A percentile compares a stretch with the other conserved stretches of the same genome.
phyloP scores from a whole-genome alignment of 2,329 filamentous ascomycete species.

The Sporothrix mexicana region DNA sequence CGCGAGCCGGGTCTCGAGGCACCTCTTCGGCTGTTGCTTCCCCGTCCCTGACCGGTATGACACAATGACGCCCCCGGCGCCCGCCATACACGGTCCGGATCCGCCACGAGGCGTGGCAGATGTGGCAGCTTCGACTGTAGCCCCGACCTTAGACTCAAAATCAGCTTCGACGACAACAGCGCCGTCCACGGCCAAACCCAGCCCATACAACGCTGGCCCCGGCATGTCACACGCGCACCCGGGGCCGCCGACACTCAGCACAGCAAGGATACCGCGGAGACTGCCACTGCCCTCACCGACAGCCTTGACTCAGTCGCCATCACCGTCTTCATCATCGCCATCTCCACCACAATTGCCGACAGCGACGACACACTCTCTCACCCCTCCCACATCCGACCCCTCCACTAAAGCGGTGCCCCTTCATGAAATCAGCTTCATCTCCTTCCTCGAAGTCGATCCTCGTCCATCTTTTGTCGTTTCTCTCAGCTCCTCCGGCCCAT shows the following conservation, averaged over 20 bases:
- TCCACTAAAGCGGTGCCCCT: conserved; percentile 17
- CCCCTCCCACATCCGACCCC: background rate
- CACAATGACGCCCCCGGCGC: conserved; percentile 29
- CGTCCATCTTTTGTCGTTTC: conserved; percentile 47
- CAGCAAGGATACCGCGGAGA: conserved; percentile 18
- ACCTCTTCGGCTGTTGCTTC: conserved; percentile 33
- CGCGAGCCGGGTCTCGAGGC: conserved; percentile 5
- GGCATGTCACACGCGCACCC: conserved; percentile 1
- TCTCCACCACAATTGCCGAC: background rate
- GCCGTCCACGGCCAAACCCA: background rate
- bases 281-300: background rate
- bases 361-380: background rate
- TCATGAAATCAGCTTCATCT: conserved; percentile 43
- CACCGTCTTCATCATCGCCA: background rate
- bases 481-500: background rate
- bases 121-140: background rate
- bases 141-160: background rate
- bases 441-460: conserved; percentile 49
- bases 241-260: background rate
- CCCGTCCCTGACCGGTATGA: conserved; percentile 31
- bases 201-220: background rate
- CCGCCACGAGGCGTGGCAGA: background rate
- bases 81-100: background rate
- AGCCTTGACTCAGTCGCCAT: background rate
- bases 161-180: background rate